These are phyloP conservation scores for Recurvomyces mirabilis DNA, from an alignment of 495 filamentous ascomycete species.

Conservation along the genomic window DNA sequence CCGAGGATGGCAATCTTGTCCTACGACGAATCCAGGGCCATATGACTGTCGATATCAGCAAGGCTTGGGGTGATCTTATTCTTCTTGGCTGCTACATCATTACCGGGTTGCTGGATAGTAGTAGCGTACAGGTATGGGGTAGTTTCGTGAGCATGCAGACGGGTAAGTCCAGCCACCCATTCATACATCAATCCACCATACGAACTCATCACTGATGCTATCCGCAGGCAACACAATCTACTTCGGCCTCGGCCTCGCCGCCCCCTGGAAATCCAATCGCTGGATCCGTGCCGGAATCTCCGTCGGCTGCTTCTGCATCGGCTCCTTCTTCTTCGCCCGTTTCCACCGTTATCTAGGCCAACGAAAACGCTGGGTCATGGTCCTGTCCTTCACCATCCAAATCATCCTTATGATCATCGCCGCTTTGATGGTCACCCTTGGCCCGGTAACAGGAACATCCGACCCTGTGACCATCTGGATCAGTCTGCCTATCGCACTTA, in stretches of 20 bases:
- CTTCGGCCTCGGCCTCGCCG: slow-evolving; percentile 52
- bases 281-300: slow-evolving; percentile 59
- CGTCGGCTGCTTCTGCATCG: slow-evolving; percentile 54
- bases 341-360: slow-evolving; percentile 49
- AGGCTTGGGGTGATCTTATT: slow-evolving; percentile 44
- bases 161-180: slow-evolving; percentile 35
- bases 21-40: slow-evolving; percentile 21
- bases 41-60: slow-evolving; percentile 38
- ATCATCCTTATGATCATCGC: slow-evolving; percentile 41
- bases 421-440: slow-evolving; percentile 46
- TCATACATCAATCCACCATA: no score
- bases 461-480: slow-evolving; percentile 38
- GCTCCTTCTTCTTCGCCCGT: slow-evolving; percentile 50
- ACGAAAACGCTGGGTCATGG: slow-evolving; percentile 50
- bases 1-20: background rate
- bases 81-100: slow-evolving; percentile 59
- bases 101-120: slow-evolving; percentile 63
- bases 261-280: slow-evolving; percentile 39
- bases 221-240: slow-evolving; percentile 54
- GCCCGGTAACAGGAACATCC: slow-evolving; percentile 28
- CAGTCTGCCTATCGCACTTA: slow-evolving; percentile 48
- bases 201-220: background rate
- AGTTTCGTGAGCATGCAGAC: slow-evolving; percentile 74
- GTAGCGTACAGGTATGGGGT: slow-evolving; percentile 61
- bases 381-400: slow-evolving; percentile 49